Evolutionary conservation across 2,329 filamentous ascomycete genomes (phyloP).

Genomic region (Apiospora hydei): DNA sequence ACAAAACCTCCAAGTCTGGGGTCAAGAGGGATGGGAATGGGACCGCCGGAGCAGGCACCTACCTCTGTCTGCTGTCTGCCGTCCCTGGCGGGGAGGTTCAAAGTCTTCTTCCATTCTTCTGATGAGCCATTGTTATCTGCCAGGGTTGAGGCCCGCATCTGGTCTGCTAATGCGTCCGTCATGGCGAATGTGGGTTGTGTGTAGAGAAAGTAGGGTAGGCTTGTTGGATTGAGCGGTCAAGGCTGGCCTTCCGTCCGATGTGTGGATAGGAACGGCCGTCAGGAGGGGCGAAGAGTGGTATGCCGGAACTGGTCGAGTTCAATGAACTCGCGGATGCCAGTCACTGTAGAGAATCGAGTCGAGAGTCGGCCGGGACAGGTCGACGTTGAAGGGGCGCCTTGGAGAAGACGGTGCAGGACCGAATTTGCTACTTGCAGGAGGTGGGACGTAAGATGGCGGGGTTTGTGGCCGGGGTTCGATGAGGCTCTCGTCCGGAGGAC

Average conservation of each 20-base stretch:
- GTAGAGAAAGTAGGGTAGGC: constrained; percentile 6
- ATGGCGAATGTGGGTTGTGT: constrained; percentile 17
- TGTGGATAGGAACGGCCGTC: constrained; percentile 16
- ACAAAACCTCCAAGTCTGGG: neutral
- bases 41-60: constrained; percentile 33
- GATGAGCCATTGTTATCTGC: constrained; percentile 51
- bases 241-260: constrained; percentile 16
- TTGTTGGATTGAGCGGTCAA: constrained; percentile 9
- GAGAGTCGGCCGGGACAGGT: neutral
- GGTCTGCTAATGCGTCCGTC: constrained; percentile 40
- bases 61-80: constrained; percentile 84
- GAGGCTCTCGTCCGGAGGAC: neutral
- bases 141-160: constrained; percentile 47
- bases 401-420: constrained; percentile 5
- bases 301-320: constrained; percentile 12
- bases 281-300: neutral
- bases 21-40: neutral
- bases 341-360: neutral
- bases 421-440: neutral
- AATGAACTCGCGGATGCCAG: constrained; percentile 14
- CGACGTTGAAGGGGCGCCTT: neutral
- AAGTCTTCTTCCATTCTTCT: constrained; percentile 76
- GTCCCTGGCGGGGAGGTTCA: constrained; percentile 78
- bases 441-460: neutral
- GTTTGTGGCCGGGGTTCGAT: neutral